Conservation (phyloP, 306 rosid genomes). For the Argentina anserina region DNA sequence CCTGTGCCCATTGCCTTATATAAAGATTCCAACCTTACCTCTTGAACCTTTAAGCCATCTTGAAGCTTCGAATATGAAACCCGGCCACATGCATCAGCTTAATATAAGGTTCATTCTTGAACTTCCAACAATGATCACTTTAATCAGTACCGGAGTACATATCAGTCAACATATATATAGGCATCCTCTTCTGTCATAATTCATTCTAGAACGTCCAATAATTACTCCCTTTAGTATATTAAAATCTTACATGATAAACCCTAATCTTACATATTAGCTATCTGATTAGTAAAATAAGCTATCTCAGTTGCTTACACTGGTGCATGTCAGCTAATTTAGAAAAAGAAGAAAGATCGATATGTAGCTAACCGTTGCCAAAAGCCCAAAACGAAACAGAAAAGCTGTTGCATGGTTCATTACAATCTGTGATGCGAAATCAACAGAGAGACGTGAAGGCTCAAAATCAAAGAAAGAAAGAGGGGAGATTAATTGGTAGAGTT, state of each 20-base stretch:
- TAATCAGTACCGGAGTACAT: neutral
- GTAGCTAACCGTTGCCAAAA: constrained; percentile 5
- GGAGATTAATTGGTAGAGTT: constrained; percentile 59
- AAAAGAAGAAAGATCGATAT: neutral
- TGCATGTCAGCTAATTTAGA: neutral
- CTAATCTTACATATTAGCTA: no score
- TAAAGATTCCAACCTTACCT: neutral
- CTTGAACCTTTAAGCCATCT: neutral
- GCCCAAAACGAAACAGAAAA: neutral
- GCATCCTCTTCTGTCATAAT: neutral
- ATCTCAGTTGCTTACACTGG: constrained; percentile 1
- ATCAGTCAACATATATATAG: neutral
- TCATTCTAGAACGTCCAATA: neutral
- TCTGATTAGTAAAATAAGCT: neutral
- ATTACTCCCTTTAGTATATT: neutral
- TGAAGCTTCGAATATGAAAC: neutral
- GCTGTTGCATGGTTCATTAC: constrained; percentile 15
- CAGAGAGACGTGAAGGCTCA: constrained; percentile 31
- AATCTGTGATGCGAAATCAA: constrained; percentile 12
- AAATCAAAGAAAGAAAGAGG: constrained; percentile 42
- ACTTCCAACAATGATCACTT: constrained; percentile 1
- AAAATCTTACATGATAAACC: no score
- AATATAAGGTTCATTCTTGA: neutral
- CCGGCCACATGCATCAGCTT: neutral
- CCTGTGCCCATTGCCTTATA: neutral